Base-by-base conservation (phyloP, 148 eudicot species). In the Suaeda aralocaspica region DNA sequence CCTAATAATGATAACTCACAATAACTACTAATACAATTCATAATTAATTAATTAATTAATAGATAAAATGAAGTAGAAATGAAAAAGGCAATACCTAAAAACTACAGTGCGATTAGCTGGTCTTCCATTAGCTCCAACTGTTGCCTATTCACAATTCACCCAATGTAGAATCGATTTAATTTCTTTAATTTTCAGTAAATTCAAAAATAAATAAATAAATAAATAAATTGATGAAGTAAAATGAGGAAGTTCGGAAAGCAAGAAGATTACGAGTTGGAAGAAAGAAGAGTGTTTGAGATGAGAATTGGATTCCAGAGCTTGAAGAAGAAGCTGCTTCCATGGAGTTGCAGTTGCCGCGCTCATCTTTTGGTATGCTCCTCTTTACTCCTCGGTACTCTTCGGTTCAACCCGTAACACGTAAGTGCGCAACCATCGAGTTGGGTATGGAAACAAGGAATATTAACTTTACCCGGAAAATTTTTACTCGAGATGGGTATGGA, bases 71-170 rank as follows among this genome's bases (percentile, higher is more conserved):
- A n/a, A n/a, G n/a, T n/a, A n/a, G n/a, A n/a, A n/a, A n/a, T n/a
- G 53, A 60, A 29, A 12, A 16, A 22, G 53, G 21, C 36, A 55
- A n/a, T 21, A 90, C 98, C 95, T 82, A 84, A 93, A 93, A 76
- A 91, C 97, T 26, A 91, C 96, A 18, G 96, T 91, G 51, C 98
- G 96, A 83, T 87, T 93, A 6, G 91, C 77, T 34, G 98, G 96
- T 70, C 76, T 77, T 24, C 90, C 88, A 78, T 86, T 84, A 11
- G 89, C 74, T 77, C 84, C 85, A n/a, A 89, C 78, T 1, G 96
- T 89, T 26, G 93, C 92, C 92, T 91, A 71, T 1, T n/a, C n/a
- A n/a, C n/a, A n/a, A n/a, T n/a, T n/a, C n/a, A n/a, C n/a, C 68
- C 33, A 70, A 28, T 26, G 16, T 24, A 56, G 24, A 22, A 51